Evolutionary conservation across 441 rosid species (phyloP), one percentile per base, ranked within the genome.

Genomic region (Gossypium schwendimanii): DNA sequence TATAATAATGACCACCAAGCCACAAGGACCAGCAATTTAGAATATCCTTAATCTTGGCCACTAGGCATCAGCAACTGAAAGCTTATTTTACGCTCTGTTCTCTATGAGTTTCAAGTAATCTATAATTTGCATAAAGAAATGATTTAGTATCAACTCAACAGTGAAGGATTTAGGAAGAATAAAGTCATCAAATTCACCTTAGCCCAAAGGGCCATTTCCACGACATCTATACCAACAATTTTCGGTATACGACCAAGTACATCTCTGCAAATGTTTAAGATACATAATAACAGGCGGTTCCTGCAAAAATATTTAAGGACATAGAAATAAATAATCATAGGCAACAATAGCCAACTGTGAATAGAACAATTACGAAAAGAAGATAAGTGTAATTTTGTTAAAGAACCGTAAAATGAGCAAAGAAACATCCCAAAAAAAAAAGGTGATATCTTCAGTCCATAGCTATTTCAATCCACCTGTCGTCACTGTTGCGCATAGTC

Each of bases 191-290:
- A 50, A 71, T 60, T 69, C 75, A 96, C 99, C 99, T 96, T 96
- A 75, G 99, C 99, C 99, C 99, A 96, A 80, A 96, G 88, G 71
- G 99, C 98, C 99, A 93, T 93, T 87, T 96, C 99, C 62, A 96
- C 98, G 24, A 96, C 84, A 89, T 96, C 99, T 81, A 95, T 83
- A 75, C 99, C 99, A 75, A 91, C 97, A 71, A 95, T 94, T 85
- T 93, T 96, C n/a, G 99, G 99, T 71, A 96, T 87, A 53, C 86
- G 89, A 71, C 86, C 94, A 72, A 91, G 87, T 24, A 87, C 87
- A 82, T 93, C 98, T 79, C 91, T 93, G 85, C 90, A 91, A 61
- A 89, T 87, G 80, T 89, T 96, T 76, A 96, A 77, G 81, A 93
- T 86, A 87, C 92, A 86, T 81, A 88, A 83, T 63, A 96, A 79